Evolutionary conservation across 1,284 basidiomycete genomes (phyloP), one percentile per base, ranked within the genome.

Genomic region (Ceratobasidium sp.): DNA sequence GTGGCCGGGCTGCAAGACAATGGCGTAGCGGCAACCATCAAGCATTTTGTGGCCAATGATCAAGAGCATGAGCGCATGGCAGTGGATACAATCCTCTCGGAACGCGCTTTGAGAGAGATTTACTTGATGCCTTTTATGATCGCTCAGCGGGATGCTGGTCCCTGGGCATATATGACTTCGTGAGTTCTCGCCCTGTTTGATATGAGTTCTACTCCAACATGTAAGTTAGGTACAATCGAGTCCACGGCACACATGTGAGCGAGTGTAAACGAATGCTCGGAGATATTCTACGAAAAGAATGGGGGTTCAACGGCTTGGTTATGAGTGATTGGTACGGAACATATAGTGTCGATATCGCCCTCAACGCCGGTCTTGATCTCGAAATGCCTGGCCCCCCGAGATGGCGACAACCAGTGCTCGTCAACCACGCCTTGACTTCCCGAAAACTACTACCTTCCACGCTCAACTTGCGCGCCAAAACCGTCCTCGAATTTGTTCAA

Each of bases 61-160:
- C 72, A 70, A 53, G 72, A 73, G 36, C 71, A 71, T 59, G 71
- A 73, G 52, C 64, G 70, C 3, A 73, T 67, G 39, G 71, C 69
- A 4, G 72, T 64, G n/a, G 64, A 67, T 58, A 60, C 70, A 9
- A 56, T 70, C 14, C 73, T 80, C 23, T 75, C 76, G 57, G 76
- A 77, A 69, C 84, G 91, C 30, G 87, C 91, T 0, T 80, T 94
- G 49, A 83, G 90, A 29, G 91, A 94, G 76, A 83, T 94, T 56
- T 93, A 93, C 77, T 81, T 93, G 44, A 84, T 88, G 81, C 87
- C 88, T 0, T 93, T 93, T 80, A 89, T 92, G 86, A 82, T 94
- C 49, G 88, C 90, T 0, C 84, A 90, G 76, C 87, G 87, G 74
- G 80, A 86, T 60, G 84, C 87, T 0, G 75, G 85, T 69, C 89